phyloP scores from a whole-genome alignment of 2,329 filamentous ascomycete species.

The Diplodia mutila region DNA sequence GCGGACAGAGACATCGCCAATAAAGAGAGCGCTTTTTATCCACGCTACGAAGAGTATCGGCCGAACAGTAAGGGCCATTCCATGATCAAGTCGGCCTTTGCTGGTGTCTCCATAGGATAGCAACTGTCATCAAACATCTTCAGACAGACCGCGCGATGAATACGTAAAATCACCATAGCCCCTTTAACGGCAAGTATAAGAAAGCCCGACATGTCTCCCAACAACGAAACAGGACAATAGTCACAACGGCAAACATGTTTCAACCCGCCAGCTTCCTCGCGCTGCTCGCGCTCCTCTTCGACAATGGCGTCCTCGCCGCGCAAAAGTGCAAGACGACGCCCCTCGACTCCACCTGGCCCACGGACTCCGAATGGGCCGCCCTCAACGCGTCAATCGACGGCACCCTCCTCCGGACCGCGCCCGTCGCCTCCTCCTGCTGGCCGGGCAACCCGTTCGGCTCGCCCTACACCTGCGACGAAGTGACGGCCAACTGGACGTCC shows the following conservation, averaged over 20 bases:
- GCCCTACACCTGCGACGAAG: constrained; percentile 32
- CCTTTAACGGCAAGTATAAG: not conserved
- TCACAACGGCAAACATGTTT: not conserved
- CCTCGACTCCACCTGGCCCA: constrained; percentile 54
- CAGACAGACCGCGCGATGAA: too few relatives aligned
- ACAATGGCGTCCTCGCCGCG: not conserved
- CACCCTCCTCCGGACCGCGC: constrained; percentile 47
- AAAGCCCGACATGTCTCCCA: not conserved
- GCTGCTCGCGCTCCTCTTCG: not conserved
- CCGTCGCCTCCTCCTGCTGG: constrained; percentile 49
- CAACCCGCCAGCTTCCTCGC: not conserved
- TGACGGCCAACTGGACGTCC: constrained; percentile 37
- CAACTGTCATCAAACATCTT: too few relatives aligned
- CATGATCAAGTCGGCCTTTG: too few relatives aligned
- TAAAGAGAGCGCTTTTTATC: too few relatives aligned
- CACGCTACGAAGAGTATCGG: too few relatives aligned
- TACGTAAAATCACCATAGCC: too few relatives aligned
- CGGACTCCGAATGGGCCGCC: constrained; percentile 48
- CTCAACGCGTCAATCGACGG: constrained; percentile 54
- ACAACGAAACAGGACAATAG: not conserved
- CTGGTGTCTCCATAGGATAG: too few relatives aligned
- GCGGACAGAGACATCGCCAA: too few relatives aligned
- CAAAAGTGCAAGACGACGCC: constrained; percentile 54
- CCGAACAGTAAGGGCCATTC: too few relatives aligned
- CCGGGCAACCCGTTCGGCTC: constrained; percentile 47